Conservation (phyloP, 495 filamentous ascomycete genomes). For the Articulospora tetracladia region DNA sequence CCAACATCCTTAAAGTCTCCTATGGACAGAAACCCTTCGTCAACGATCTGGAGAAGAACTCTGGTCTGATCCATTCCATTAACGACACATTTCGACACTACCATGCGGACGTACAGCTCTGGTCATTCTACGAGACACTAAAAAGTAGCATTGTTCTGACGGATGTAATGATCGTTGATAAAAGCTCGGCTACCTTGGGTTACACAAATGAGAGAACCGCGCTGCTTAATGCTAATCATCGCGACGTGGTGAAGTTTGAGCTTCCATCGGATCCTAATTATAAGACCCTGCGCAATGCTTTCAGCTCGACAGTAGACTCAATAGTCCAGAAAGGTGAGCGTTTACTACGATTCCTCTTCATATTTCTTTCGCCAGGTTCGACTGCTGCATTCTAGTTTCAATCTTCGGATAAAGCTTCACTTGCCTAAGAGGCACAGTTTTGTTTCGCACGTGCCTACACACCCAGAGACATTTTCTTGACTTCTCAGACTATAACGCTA, state of each 20-base stretch:
- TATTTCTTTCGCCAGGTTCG: not conserved
- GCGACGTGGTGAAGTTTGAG: constrained; percentile 43
- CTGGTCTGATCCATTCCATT: constrained; percentile 32
- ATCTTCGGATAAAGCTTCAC: not conserved
- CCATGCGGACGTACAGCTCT: constrained; percentile 31
- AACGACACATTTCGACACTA: constrained; percentile 48
- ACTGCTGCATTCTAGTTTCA: not conserved
- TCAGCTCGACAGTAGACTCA: not conserved
- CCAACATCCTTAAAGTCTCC: constrained; percentile 29
- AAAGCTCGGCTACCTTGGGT: constrained; percentile 41
- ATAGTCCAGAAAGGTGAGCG: not conserved
- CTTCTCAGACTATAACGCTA: too few relatives aligned
- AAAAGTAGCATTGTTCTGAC: constrained; percentile 29
- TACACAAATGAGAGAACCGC: constrained; percentile 37
- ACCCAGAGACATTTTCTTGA: too few relatives aligned
- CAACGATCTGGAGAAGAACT: constrained; percentile 35
- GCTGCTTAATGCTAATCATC: constrained; percentile 44
- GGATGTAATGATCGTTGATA: constrained; percentile 35
- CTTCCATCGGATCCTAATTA: constrained; percentile 39
- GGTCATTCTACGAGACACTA: constrained; percentile 47
- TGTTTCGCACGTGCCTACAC: too few relatives aligned
- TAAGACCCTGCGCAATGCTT: constrained; percentile 9
- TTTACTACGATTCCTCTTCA: not conserved
- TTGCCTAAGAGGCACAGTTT: not conserved
- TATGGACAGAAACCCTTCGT: constrained; percentile 32